Conservation (phyloP, 768 basidiomycete genomes). For the Podaxis rugospora region DNA sequence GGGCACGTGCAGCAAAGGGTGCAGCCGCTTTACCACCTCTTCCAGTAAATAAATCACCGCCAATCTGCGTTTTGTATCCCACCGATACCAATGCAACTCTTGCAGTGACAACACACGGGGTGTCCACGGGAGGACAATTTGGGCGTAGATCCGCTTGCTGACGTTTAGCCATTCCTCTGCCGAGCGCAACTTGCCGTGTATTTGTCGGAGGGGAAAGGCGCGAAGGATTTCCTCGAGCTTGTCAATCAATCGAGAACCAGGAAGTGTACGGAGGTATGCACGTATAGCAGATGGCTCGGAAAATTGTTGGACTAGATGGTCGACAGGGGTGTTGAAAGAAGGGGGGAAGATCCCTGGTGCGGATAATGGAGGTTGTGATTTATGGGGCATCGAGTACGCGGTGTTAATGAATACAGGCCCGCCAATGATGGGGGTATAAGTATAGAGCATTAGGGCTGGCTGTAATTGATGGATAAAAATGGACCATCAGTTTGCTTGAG, state of each 20-base stretch:
- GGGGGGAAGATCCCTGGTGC: neutral
- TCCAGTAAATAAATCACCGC: conserved; percentile 18
- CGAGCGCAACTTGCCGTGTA: conserved; percentile 2
- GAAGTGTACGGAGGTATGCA: neutral
- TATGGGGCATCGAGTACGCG: conserved; percentile 1
- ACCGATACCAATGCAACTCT: conserved; percentile 9
- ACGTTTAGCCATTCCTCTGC: conserved; percentile 6
- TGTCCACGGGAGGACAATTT: conserved; percentile 16
- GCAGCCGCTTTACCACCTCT: conserved; percentile 1
- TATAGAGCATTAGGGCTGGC: neutral
- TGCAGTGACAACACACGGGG: conserved; percentile 12
- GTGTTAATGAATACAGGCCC: neutral
- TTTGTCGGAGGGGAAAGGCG: neutral
- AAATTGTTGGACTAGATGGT: conserved; percentile 2
- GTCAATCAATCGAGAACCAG: conserved; percentile 5
- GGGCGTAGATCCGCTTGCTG: conserved; percentile 4
- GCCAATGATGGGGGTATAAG: conserved; percentile 3
- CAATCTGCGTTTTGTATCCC: conserved; percentile 12
- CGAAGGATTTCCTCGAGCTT: conserved; percentile 5
- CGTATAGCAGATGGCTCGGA: conserved; percentile 8
- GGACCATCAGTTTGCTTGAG: neutral
- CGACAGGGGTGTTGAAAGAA: conserved; percentile 5
- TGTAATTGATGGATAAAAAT: conserved; percentile 3
- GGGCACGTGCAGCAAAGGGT: neutral
- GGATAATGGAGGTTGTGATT: neutral